Base-by-base conservation (phyloP, 441 rosid genomes). In the Flueggea neowawraea region DNA sequence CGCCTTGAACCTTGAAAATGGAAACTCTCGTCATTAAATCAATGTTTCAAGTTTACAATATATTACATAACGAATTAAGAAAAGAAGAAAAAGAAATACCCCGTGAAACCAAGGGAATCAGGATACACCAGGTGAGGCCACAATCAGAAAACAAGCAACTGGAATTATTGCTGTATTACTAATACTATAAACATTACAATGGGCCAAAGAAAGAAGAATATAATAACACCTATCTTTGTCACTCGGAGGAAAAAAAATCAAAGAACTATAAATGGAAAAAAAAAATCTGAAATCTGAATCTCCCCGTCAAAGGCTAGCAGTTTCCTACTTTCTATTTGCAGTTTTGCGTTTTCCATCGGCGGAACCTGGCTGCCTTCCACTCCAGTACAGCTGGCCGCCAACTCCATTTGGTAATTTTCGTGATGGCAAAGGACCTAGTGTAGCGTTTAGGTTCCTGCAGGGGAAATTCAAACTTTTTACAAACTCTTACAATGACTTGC, bases 341-440 rank as follows among this genome's bases (percentile, higher is more conserved):
- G 81, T 71, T 69, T 80, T 88, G 67, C 93, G 84, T 69, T 87
- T 94, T 70, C 80, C 85, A 50, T 85, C 95, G 17, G 78, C 81
- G 39, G 73, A 66, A 28, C 69, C 69, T 16, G 85, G 64, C 68
- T 77, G 89, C 83, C 87, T 86, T 67, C 76, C 81, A 51, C 60
- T 76, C 63, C 82, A 81, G 32, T 68, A 82, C 6, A 66, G 49
- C 11, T 76, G 73, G 16, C 62, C 58, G 55, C 82, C 80, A 47
- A 47, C 76, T 16, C 85, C 94, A 55, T 80, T 81, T 52, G 72
- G 52, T 56, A 75, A 72, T 75, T 91, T 89, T 50, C 85, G 74
- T 33, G 95, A 82, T 2, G 90, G 86, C 5, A 87, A 89, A 77
- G 95, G 87, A 15, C 88, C 89, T 57, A 70, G 59, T 52, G 61